These are phyloP conservation scores for Crithidia expoeki DNA, from an alignment of 208 protist genomes.

Conservation along the genomic window DNA sequence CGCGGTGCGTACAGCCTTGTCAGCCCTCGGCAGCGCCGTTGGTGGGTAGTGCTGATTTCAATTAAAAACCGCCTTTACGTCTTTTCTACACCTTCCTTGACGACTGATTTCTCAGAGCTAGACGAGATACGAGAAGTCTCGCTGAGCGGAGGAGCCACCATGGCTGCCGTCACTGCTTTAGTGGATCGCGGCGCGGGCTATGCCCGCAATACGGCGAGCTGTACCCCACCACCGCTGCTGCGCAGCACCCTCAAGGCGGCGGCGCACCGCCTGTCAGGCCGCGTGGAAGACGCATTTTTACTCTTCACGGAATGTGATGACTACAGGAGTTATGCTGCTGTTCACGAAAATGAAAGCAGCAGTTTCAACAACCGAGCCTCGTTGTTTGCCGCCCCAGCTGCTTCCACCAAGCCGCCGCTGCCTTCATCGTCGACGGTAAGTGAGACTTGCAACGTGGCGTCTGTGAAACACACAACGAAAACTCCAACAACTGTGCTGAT, in stretches of 20 bases:
- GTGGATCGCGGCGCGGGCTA: not conserved
- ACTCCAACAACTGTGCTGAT: not conserved
- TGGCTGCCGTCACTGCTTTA: not conserved
- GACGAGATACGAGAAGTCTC: slow-evolving; percentile 3
- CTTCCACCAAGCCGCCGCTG: not conserved
- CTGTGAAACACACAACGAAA: not conserved
- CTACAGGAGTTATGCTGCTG: not conserved
- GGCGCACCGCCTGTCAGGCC: slow-evolving; percentile 10
- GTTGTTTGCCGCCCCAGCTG: no score
- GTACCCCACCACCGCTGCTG: not conserved
- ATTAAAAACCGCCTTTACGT: slow-evolving; percentile 44
- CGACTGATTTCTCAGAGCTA: slow-evolving; percentile 18
- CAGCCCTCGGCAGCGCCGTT: not conserved
- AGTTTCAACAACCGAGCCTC: no score
- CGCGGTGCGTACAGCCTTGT: not conserved
- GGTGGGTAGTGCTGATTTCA: slow-evolving; percentile 43
- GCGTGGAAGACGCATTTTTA: slow-evolving; percentile 20
- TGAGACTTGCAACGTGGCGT: no score
- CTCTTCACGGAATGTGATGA: not conserved
- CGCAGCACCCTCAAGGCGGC: slow-evolving; percentile 1
- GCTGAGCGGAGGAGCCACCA: not conserved
- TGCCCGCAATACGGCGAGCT: not conserved
- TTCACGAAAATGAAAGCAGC: not conserved
- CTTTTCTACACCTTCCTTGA: slow-evolving; percentile 30
- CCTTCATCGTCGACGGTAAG: not conserved